Evolutionary conservation across 768 basidiomycete genomes (phyloP), one percentile per base, ranked within the genome.

Genomic region (Termitomyces sp.): DNA sequence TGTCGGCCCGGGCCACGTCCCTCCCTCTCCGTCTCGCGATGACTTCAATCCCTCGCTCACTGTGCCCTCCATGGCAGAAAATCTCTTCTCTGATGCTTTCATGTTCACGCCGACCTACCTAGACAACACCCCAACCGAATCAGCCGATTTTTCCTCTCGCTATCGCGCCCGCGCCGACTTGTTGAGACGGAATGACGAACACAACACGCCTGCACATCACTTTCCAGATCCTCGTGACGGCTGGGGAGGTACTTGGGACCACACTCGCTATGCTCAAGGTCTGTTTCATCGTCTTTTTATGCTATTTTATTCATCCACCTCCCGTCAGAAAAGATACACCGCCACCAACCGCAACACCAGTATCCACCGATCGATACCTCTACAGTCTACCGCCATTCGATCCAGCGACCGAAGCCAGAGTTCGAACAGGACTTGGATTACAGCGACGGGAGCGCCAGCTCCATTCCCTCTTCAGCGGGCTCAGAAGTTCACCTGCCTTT

Each of bases 1-100:
- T 34, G 80, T 83, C 2, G 89, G 89, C 4, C 90, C 89, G 10
- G 89, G 89, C 10, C 90, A 92, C 66, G 72, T 76, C 12, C 74
- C 72, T 12, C 49, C 57, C 4, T 29, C 38, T 29, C 4, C 25
- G 1, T 31, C 53, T 1, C 37, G 37, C 12, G 14, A 25, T 7
- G 20, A 52, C 14, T 77, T 80, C 57, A 57, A 75, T 17, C 72
- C 76, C 0, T 72, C 76, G 5, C 63, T 70, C 43, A 68, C 66
- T 43, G 65, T 72, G 0, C 69, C 60, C 6, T 59, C 62, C 36
- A 70, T 78, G 61, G 60, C 70, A 48, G 64, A 47, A 17, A 47
- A 20, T n/a, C 1, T 55, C 17, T 55, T 55, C 31, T 54, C 53
- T 5, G 29, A 55, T 1, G 14, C 34, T 9, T 69, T 71, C 42